These are phyloP conservation scores for Trametes villosa DNA, from an alignment of 768 basidiomycete genomes.

Conservation along the genomic window DNA sequence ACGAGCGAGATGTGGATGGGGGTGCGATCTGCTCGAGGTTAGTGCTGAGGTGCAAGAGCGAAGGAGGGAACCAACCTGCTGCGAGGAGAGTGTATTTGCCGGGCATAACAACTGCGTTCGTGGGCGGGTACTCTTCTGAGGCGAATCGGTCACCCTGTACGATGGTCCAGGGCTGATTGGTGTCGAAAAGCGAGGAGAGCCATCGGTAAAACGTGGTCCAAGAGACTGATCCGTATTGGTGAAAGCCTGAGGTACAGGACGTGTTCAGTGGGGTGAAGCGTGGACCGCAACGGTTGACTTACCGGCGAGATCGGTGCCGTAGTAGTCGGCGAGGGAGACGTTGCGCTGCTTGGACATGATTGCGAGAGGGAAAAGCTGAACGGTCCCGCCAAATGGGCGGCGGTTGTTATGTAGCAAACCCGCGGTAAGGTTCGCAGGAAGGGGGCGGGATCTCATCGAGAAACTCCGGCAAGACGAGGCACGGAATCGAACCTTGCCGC, in stretches of 20 bases:
- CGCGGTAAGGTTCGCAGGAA: too few relatives aligned
- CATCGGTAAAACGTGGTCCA: conserved; percentile 15
- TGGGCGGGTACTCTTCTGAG: conserved; percentile 10
- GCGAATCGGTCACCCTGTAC: conserved; percentile 9
- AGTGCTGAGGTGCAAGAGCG: not conserved
- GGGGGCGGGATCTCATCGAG: too few relatives aligned
- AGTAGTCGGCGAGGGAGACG: conserved; percentile 12
- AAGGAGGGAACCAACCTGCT: conserved; percentile 6
- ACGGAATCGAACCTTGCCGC: too few relatives aligned
- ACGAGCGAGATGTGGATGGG: conserved; percentile 11
- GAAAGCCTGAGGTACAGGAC: not conserved
- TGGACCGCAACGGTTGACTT: not conserved
- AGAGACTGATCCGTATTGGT: conserved; percentile 15
- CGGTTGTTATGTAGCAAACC: too few relatives aligned
- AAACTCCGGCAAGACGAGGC: too few relatives aligned
- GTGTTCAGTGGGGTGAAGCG: not conserved
- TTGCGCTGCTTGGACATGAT: conserved; percentile 8
- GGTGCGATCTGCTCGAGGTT: not conserved
- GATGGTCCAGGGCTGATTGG: conserved; percentile 5
- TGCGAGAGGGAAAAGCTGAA: not conserved
- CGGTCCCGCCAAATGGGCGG: not conserved
- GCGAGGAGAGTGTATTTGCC: conserved; percentile 10
- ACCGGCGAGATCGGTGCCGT: conserved; percentile 14
- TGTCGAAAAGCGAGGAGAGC: conserved; percentile 9
- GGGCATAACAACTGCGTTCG: conserved; percentile 11